phyloP scores from a whole-genome alignment of 352 stramenopile genomes.

The Thalassiosira exigua region DNA sequence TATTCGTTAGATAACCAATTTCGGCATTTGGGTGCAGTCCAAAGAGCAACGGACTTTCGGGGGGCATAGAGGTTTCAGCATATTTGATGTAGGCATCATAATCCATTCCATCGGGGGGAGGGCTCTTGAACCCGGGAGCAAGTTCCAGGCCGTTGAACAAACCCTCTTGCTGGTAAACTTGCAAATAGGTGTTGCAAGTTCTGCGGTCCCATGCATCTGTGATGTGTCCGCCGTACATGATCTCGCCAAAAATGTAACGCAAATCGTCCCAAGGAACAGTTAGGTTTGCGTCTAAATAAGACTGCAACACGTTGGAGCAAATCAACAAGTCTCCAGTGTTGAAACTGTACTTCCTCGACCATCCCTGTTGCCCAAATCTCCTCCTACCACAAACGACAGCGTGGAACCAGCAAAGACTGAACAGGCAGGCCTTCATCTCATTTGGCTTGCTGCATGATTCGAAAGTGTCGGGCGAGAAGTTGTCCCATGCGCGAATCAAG shows the following conservation, averaged over 20 bases:
- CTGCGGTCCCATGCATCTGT: conserved; percentile 93
- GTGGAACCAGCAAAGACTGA: conserved; percentile 97
- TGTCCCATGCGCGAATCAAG: conserved; percentile 94
- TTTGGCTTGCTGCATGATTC: conserved; percentile 93
- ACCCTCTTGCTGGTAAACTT: conserved; percentile 96
- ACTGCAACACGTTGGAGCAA: conserved; percentile 92
- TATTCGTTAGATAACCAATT: conserved; percentile 96
- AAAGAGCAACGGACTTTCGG: conserved; percentile 96
- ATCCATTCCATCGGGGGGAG: conserved; percentile 93
- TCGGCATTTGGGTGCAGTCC: conserved; percentile 97
- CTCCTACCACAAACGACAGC: conserved; percentile 96
- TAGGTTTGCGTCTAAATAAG: conserved; percentile 92
- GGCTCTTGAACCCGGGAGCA: conserved; percentile 95
- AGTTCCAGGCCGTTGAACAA: conserved; percentile 97
- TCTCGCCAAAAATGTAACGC: conserved; percentile 94
- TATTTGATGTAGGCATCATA: conserved; percentile 97
- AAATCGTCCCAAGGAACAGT: conserved; percentile 96
- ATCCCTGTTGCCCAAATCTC: conserved; percentile 95
- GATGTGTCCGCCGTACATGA: conserved; percentile 96
- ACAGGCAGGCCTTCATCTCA: conserved; percentile 94
- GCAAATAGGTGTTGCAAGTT: conserved; percentile 94
- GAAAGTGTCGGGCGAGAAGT: conserved; percentile 91
- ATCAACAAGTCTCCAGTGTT: conserved; percentile 93
- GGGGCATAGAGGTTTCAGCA: conserved; percentile 93
- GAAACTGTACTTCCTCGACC: conserved; percentile 99